These are phyloP conservation scores for Neurospora sp. DNA, from an alignment of 495 filamentous ascomycete species.

Conservation along the genomic window DNA sequence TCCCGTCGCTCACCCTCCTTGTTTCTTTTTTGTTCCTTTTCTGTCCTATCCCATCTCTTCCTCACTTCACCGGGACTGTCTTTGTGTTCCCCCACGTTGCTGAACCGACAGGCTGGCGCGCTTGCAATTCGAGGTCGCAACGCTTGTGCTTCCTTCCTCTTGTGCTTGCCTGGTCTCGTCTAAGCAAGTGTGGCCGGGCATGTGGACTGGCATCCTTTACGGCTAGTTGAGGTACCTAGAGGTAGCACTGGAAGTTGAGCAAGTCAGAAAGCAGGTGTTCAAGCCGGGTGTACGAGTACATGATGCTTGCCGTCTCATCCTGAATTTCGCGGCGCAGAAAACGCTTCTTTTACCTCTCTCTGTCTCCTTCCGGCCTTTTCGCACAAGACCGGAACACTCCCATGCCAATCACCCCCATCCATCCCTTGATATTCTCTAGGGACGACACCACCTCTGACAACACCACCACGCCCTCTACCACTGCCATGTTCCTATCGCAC, in stretches of 20 bases:
- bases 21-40: neutral
- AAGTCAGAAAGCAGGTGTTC: neutral
- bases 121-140: neutral
- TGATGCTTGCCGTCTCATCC: neutral
- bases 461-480: neutral
- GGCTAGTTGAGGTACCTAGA: neutral
- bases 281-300: neutral
- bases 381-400: neutral
- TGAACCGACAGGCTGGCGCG: neutral
- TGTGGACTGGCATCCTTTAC: neutral
- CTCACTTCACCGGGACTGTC: neutral
- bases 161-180: neutral
- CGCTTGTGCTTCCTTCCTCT: neutral
- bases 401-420: neutral
- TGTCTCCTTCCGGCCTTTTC: neutral
- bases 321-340: neutral
- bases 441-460: neutral
- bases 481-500: neutral
- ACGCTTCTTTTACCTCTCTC: neutral
- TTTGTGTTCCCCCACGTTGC: constrained; percentile 1
- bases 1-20: neutral
- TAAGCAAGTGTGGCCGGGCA: neutral
- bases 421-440: constrained; percentile 7
- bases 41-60: neutral
- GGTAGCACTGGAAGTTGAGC: neutral